These are phyloP conservation scores for Ambrosia trifida DNA, from an alignment of 129 eudicot species.

Conservation along the genomic window DNA sequence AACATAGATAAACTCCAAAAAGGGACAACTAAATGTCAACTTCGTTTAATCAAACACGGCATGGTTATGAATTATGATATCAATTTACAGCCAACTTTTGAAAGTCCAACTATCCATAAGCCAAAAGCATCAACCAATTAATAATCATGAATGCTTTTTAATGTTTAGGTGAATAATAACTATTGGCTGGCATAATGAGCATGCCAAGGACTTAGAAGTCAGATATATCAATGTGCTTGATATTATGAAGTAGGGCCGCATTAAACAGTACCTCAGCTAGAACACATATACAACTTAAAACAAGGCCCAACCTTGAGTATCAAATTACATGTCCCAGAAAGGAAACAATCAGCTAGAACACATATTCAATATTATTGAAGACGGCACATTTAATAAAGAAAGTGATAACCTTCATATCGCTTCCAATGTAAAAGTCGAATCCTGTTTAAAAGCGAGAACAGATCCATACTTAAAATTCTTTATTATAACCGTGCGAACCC, in stretches of 20 bases:
- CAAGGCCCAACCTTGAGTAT: constrained; percentile 19
- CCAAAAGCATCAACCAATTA: constrained; percentile 16
- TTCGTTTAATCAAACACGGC: constrained; percentile 15
- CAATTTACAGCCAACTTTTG: neutral
- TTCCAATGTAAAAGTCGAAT: neutral
- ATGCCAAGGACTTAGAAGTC: constrained; percentile 21
- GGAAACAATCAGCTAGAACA: constrained; percentile 16
- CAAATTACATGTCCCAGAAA: constrained; percentile 14
- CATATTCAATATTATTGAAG: constrained; percentile 6
- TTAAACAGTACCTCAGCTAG: constrained; percentile 10
- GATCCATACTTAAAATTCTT: neutral
- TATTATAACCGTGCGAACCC: too few relatives aligned
- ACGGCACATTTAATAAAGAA: neutral
- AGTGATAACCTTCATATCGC: neutral
- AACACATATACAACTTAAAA: constrained; percentile 4
- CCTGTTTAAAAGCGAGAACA: constrained; percentile 3
- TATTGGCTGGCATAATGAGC: neutral
- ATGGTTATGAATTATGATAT: too few relatives aligned
- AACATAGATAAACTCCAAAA: neutral
- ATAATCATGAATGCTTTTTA: constrained; percentile 9
- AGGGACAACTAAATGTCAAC: constrained; percentile 18
- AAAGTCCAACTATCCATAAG: constrained; percentile 11
- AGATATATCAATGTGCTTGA: constrained; percentile 23
- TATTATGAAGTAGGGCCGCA: constrained; percentile 18
- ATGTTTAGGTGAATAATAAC: constrained; percentile 11